Evolutionary conservation across 2,329 filamentous ascomycete species (phyloP).

Genomic region (Penicillium sp.): DNA sequence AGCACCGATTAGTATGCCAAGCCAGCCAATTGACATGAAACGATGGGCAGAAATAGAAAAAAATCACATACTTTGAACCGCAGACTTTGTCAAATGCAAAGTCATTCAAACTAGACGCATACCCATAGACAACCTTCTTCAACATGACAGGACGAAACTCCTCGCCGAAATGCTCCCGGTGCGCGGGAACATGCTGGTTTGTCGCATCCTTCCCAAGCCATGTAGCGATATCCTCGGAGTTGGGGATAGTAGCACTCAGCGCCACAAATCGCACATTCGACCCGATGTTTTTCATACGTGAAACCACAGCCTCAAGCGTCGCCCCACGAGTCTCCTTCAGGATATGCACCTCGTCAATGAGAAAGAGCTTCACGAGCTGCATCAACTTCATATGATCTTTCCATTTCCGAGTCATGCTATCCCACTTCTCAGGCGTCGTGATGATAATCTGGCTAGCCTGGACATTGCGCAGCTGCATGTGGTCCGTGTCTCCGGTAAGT

Average conservation of each 20-base stretch:
- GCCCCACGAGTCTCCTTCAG: conserved; percentile 76
- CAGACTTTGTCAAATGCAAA: conserved; percentile 73
- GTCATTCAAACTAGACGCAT: conserved; percentile 63
- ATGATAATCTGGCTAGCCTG: conserved; percentile 77
- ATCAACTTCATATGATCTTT: conserved; percentile 73
- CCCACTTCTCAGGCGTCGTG: conserved; percentile 89
- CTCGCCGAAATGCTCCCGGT: conserved; percentile 69
- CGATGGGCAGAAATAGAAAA: too few species aligned
- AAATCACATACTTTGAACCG: conserved; percentile 51
- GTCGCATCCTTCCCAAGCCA: conserved; percentile 70
- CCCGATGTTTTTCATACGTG: conserved; percentile 79
- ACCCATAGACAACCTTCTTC: conserved; percentile 73
- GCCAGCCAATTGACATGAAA: background rate
- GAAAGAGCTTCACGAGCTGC: conserved; percentile 71
- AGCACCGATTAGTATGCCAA: background rate
- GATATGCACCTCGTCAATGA: conserved; percentile 87
- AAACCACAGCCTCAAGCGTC: conserved; percentile 78
- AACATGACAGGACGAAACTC: conserved; percentile 76
- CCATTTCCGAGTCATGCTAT: conserved; percentile 85
- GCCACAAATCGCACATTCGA: conserved; percentile 75
- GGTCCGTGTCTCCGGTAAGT: conserved; percentile 76
- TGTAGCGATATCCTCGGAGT: conserved; percentile 72
- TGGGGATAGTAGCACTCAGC: conserved; percentile 79
- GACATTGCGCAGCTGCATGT: conserved; percentile 63
- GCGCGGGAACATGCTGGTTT: conserved; percentile 61